Base-by-base conservation (phyloP, 2,329 filamentous ascomycete genomes). In the Pyrenochaeta sp. region DNA sequence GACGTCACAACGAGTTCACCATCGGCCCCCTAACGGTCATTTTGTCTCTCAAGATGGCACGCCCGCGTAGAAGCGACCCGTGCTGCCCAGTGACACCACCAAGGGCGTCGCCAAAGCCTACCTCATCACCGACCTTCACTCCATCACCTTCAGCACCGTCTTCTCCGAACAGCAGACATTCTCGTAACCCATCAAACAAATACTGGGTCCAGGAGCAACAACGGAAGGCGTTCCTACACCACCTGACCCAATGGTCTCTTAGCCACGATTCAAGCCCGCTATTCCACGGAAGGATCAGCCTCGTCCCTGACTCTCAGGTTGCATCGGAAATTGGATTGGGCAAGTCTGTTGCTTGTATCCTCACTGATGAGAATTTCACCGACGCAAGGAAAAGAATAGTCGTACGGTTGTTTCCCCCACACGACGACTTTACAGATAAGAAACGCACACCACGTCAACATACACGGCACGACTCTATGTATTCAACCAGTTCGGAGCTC, bases 241-340 rank as follows among this genome's bases (percentile, higher is more conserved):
- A 65, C 32, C 46, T 68, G 23, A 44, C 39, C 14, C 39, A 45
- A 30, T 68, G 65, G 65, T 59, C 63, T 14, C 35, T 54, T 7
- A 38, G 54, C 19, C 59, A 68, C 48, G 63, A 68, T 31, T 61
- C 63, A 11, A 64, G 61, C 24, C 32, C 50, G 3, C 44, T 63
- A 32, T 68, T 65, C 22, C 56, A 66, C 14, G 65, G 65, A 17
- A 63, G 53, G 4, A 58, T 68, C 17, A 63, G 51, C 36, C 20
- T 66, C 2, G 9, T 48, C 6, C 44, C 35, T n/a, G 42, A 41
- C 17, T 21, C 36, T 10, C 13, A 35, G 22, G 13, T 20, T n/a
- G 41, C 18, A 6, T 44, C 57, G 13, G 35, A 35, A 2, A 20
- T 62, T 14, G 53, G 48, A 13, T 41, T 69, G 21, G 63, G 65